Base-by-base conservation (phyloP, 2,329 filamentous ascomycete genomes). In the Aspergillus clavatus region DNA sequence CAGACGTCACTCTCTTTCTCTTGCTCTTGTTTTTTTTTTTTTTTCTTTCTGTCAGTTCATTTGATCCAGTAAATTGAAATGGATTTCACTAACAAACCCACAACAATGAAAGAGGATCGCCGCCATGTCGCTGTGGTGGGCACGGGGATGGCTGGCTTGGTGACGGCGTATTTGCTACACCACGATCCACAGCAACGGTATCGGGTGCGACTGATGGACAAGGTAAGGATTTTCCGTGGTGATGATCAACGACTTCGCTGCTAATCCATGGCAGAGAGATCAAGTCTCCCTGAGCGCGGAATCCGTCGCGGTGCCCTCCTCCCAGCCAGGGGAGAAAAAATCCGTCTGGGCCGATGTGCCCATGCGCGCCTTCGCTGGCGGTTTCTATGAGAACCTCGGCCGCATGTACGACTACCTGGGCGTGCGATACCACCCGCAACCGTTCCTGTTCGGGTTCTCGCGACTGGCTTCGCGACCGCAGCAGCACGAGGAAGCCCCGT, bases 321-420 rank as follows among this genome's bases (percentile, higher is more conserved):
- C 14, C 11, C 11, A 31, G 27, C 31, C 41, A 7, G 23, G 37
- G 33, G 22, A 16, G 42, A 27, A 43, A 28, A 47, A 47, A 54
- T 47, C 54, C 24, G 58, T 63, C 40, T 68, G 71, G 48, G 61
- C 74, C 29, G 74, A 77, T 58, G 57, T 77, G 31, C 75, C 75
- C 26, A 78, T 78, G 75, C 72, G 74, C 41, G 72, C 70, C 5
- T 75, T 78, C 49, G 71, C 71, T 11, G 71, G 66, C 7, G 72
- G 73, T 16, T 83, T 78, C 59, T 82, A 83, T 55, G 58, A 62
- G 38, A 78, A 81, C 48, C 62, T 83, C 39, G 72, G 70, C 50
- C 66, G 69, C 21, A 77, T 83, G 73, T 82, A 82, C 58, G 66
- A 75, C 21, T 67, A 79, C 51, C 62, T 83, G 3, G 71, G 67